Evolutionary conservation across 495 filamentous ascomycete genomes (phyloP), one percentile per base, ranked within the genome.

Genomic region (Podospora fimiseda): DNA sequence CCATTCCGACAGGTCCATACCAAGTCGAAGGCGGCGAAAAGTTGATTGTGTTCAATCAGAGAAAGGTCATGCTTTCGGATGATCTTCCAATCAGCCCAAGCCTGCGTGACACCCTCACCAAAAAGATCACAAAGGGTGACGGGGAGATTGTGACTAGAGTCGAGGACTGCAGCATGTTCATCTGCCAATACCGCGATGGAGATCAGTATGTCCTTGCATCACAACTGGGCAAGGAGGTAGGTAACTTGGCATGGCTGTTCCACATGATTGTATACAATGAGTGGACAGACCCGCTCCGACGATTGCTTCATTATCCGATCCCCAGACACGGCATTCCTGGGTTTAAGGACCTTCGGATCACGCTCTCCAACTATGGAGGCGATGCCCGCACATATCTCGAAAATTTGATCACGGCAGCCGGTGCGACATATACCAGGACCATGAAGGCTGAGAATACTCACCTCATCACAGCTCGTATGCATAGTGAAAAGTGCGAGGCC

Each of bases 371-470:
- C 67, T 99, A 99, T 63, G 87, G 88, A 23, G 93, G 93, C 15
- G 94, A 99, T 67, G 90, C 92, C 9, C 80, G 93, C 24, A 80
- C 88, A 39, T 99, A 97, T 66, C 75, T 99, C 22, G 93, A 99
- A 66, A 96, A 92, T 57, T 75, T 99, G 22, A 84, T 96, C 46
- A 81, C 72, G 41, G 89, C 89, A 15, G 72, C 86, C 2, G 94
- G 94, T 4, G 93, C 83, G 0, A 82, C 84, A 48, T 96, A 86
- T 62, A 97, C 93, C 6, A 91, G 92, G 70, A 90, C 89, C 0
- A 83, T 98, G 80, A 93, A 87, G 65, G 80, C 86, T 50, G 89
- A 95, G 43, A 97, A 97, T 61, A 97, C 91, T 0, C 93, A 98
- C 68, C 76, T 98, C 2, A 89, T 98, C 55, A 95, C 93, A 3